These are phyloP conservation scores for Penicillium verhagenii DNA, from an alignment of 495 filamentous ascomycete species.

Conservation along the genomic window DNA sequence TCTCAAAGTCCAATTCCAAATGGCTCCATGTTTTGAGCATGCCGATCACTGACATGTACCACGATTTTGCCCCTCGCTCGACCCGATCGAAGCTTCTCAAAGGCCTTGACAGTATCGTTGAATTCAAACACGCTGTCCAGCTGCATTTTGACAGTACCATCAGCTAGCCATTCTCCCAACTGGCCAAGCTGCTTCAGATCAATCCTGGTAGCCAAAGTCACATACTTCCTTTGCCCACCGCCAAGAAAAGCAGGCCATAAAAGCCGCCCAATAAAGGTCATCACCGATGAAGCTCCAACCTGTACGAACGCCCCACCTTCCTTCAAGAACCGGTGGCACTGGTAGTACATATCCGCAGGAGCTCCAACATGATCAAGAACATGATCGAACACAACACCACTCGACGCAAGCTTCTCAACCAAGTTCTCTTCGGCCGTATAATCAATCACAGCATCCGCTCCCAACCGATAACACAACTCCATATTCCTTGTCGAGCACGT, in stretches of 20 bases:
- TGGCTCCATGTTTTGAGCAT: neutral
- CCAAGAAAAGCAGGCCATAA: slow-evolving; percentile 59
- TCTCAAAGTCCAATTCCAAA: slow-evolving; percentile 8
- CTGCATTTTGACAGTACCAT: slow-evolving; percentile 60
- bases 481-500: slow-evolving; percentile 60
- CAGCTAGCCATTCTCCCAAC: slow-evolving; percentile 58
- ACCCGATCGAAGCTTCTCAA: slow-evolving; percentile 59
- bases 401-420: slow-evolving; percentile 40
- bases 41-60: slow-evolving; percentile 45
- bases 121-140: slow-evolving; percentile 62
- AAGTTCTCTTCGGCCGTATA: slow-evolving; percentile 57
- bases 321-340: slow-evolving; percentile 54
- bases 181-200: slow-evolving; percentile 47
- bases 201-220: slow-evolving; percentile 40
- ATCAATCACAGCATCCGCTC: slow-evolving; percentile 68
- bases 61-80: slow-evolving; percentile 70
- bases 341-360: slow-evolving; percentile 52
- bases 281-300: slow-evolving; percentile 45
- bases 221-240: slow-evolving; percentile 59
- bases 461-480: slow-evolving; percentile 54
- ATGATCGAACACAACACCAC: slow-evolving; percentile 53
- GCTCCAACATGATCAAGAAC: slow-evolving; percentile 62
- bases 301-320: slow-evolving; percentile 55
- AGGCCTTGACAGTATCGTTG: slow-evolving; percentile 61
- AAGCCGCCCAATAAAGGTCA: slow-evolving; percentile 26